Conservation (phyloP, 371 early-diverging fungal species). For the Haplosporangium sp. region DNA sequence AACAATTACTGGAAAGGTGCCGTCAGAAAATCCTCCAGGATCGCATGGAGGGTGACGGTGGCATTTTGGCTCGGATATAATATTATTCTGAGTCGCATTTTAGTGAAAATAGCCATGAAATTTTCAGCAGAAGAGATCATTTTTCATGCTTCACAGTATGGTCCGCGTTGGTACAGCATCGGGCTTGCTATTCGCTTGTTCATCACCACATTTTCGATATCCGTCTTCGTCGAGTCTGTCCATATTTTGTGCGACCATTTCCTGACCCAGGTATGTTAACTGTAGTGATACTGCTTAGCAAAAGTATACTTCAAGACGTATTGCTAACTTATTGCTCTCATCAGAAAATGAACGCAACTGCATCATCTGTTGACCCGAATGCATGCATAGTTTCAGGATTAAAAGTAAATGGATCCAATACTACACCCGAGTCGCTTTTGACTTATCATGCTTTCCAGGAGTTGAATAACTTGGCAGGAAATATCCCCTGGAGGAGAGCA, state of each 20-base stretch:
- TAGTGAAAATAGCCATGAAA: conserved; percentile 44
- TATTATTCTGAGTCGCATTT: conserved; percentile 55
- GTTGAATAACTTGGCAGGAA: conserved; percentile 56
- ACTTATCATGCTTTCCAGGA: conserved; percentile 62
- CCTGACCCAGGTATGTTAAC: conserved; percentile 42
- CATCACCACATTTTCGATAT: conserved; percentile 24
- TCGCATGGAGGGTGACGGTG: conserved; percentile 59
- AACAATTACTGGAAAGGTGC: conserved; percentile 23
- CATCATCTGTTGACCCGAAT: conserved; percentile 48
- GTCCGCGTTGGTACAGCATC: conserved; percentile 51
- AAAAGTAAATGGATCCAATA: conserved; percentile 25
- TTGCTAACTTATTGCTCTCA: too few species aligned
- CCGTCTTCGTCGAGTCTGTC: conserved; percentile 56
- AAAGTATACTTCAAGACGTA: background rate
- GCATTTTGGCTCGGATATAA: conserved; percentile 62
- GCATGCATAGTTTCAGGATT: conserved; percentile 58
- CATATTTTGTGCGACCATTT: conserved; percentile 61
- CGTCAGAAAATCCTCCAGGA: conserved; percentile 23
- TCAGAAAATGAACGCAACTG: conserved; percentile 51
- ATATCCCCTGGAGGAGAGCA: conserved; percentile 50
- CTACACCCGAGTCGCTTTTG: conserved; percentile 21
- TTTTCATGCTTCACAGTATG: conserved; percentile 41
- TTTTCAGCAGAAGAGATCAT: conserved; percentile 34
- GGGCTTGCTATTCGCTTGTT: conserved; percentile 29
- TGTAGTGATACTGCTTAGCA: background rate